Evolutionary conservation across 2,329 filamentous ascomycete species (phyloP).

Genomic region (Claviceps sorghi): DNA sequence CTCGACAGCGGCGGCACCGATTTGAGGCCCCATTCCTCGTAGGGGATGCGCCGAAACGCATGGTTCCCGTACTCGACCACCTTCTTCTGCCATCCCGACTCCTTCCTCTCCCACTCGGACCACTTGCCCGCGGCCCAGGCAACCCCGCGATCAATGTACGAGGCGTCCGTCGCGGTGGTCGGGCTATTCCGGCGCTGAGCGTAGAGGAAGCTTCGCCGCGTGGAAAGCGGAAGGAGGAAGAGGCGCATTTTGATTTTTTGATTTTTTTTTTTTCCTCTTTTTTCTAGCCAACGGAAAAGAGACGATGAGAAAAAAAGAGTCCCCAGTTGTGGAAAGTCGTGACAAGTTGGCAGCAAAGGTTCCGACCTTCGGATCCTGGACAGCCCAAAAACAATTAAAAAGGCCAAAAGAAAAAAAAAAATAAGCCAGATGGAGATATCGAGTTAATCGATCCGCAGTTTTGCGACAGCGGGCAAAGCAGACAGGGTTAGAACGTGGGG

Average conservation of each 20-base stretch:
- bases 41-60: conserved; percentile 74
- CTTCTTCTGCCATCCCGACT: conserved; percentile 75
- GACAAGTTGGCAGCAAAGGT: too few relatives aligned
- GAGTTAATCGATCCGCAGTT: background rate
- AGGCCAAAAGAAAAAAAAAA: too few relatives aligned
- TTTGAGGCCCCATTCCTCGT: conserved; percentile 96
- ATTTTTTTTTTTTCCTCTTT: conserved; percentile 7
- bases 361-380: too few relatives aligned
- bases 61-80: conserved; percentile 78
- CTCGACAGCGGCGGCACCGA: conserved; percentile 72
- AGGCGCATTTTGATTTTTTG: conserved; percentile 55
- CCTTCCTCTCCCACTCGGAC: conserved; percentile 74
- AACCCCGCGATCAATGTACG: conserved; percentile 53
- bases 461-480: background rate
- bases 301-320: background rate
- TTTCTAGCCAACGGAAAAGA: conserved; percentile 6
- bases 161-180: conserved; percentile 32
- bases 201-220: conserved; percentile 79
- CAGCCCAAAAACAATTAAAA: too few relatives aligned
- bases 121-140: conserved; percentile 61
- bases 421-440: too few relatives aligned
- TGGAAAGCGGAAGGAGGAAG: conserved; percentile 86
- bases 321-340: background rate
- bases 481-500: background rate
- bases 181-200: conserved; percentile 56